Percentiles rank a stretch among this genome's conserved stretches.
These are phyloP conservation scores for Senna tora DNA, from an alignment of 306 rosid genomes.

Conservation along the genomic window DNA sequence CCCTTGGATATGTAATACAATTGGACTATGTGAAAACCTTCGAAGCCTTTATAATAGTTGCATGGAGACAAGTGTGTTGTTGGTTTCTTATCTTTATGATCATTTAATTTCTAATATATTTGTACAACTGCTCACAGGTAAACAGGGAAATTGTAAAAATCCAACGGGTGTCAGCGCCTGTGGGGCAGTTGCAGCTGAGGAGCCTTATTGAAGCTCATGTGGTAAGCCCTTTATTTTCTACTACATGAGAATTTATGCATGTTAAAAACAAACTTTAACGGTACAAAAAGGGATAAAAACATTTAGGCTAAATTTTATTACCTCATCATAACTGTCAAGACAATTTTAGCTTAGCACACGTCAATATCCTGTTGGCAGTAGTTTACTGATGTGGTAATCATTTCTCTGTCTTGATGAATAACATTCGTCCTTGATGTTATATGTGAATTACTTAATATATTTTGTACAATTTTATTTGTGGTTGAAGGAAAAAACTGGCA, in stretches of 20 bases:
- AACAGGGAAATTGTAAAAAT: conserved; percentile 93
- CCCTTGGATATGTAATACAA: not conserved
- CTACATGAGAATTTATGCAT: conserved; percentile 32
- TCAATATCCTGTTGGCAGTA: not conserved
- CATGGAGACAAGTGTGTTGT: conserved; percentile 10
- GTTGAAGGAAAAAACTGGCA: conserved; percentile 91
- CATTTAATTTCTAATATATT: conserved; percentile 14
- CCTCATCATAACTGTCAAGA: not conserved
- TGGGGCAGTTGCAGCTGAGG: conserved; percentile 94
- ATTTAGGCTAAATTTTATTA: conserved; percentile 8
- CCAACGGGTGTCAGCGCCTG: conserved; percentile 88
- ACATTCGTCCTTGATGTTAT: not conserved
- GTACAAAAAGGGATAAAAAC: too few species aligned
- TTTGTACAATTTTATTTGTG: conserved; percentile 19
- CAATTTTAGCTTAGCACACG: not conserved
- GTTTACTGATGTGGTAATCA: not conserved
- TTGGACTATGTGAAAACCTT: not conserved
- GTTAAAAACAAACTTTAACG: not conserved
- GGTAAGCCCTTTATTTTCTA: conserved; percentile 63
- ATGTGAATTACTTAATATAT: not conserved
- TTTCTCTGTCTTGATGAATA: not conserved
- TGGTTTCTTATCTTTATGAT: conserved; percentile 21
- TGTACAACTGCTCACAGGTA: conserved; percentile 56
- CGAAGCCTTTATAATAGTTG: not conserved
- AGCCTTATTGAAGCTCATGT: conserved; percentile 94